phyloP scores from a whole-genome alignment of 495 filamentous ascomycete genomes.

The Lepidopterella palustris region DNA sequence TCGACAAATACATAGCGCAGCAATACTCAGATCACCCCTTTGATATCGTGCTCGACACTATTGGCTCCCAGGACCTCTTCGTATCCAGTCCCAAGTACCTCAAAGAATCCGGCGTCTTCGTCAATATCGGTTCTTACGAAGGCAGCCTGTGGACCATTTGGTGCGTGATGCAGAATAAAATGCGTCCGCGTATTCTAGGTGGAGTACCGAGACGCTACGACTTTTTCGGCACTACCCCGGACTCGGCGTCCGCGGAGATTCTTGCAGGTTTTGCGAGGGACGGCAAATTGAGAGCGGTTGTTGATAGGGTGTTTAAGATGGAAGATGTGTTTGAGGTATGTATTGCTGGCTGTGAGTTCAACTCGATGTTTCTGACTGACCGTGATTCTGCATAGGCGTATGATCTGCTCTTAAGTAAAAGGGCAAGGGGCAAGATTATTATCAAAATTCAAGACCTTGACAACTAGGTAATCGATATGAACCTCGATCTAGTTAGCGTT shows the following conservation, averaged over 20 bases:
- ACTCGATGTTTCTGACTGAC: neutral
- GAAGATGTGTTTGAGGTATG: slow-evolving; percentile 6
- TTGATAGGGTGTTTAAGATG: slow-evolving; percentile 8
- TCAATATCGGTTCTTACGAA: slow-evolving; percentile 32
- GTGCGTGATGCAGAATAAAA: slow-evolving; percentile 28
- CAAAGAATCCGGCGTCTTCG: slow-evolving; percentile 31
- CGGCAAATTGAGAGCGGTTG: slow-evolving; percentile 9
- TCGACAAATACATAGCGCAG: slow-evolving; percentile 28
- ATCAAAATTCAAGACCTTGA: slow-evolving; percentile 6
- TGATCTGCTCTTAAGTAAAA: slow-evolving; percentile 2
- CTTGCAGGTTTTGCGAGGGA: neutral
- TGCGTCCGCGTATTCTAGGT: slow-evolving; percentile 34
- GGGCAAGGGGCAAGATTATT: slow-evolving; percentile 6
- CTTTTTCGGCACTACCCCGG: slow-evolving; percentile 3
- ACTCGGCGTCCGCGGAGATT: neutral
- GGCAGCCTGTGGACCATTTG: slow-evolving; percentile 17
- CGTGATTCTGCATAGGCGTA: neutral
- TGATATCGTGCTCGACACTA: slow-evolving; percentile 34
- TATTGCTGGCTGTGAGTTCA: neutral
- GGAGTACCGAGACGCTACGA: slow-evolving; percentile 35
- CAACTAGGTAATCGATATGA: too few species aligned
- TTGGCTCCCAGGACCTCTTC: slow-evolving; percentile 35
- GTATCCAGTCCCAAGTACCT: slow-evolving; percentile 30
- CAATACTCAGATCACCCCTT: slow-evolving; percentile 25
- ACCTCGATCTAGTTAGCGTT: too few species aligned